These are phyloP conservation scores for Apiospora koreana DNA, from an alignment of 2,329 filamentous ascomycete genomes.

Conservation along the genomic window DNA sequence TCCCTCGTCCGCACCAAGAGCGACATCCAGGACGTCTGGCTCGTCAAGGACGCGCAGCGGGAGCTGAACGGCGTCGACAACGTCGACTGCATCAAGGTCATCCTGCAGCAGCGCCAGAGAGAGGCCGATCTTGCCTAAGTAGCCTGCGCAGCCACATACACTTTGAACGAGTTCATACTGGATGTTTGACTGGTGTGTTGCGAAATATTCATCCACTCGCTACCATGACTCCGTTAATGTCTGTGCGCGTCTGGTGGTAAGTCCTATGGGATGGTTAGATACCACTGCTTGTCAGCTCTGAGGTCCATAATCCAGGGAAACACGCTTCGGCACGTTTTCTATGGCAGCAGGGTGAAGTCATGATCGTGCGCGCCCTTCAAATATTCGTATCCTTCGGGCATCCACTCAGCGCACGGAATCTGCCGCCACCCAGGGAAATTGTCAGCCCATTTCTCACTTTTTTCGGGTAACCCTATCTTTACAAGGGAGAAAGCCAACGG, in stretches of 20 bases:
- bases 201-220: background rate
- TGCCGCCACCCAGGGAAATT: background rate
- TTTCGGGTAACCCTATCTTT: no score
- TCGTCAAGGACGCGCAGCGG: slow-evolving; percentile 29
- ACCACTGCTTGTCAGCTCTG: no score
- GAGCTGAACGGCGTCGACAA: slow-evolving; percentile 29
- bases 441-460: background rate
- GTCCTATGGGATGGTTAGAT: no score
- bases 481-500: background rate
- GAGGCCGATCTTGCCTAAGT: slow-evolving; percentile 21
- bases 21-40: slow-evolving; percentile 34
- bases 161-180: background rate
- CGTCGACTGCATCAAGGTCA: slow-evolving; percentile 31
- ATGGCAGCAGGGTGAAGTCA: slow-evolving; percentile 32
- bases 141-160: background rate
- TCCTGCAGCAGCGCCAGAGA: slow-evolving; percentile 25
- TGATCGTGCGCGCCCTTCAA: slow-evolving; percentile 37
- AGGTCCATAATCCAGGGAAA: background rate
- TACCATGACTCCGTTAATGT: no score
- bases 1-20: slow-evolving; percentile 28
- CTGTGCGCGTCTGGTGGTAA: no score
- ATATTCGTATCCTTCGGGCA: slow-evolving; percentile 37
- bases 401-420: slow-evolving; percentile 36
- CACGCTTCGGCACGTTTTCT: background rate
- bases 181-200: background rate